Evolutionary conservation across 75 land plant species (phyloP), one percentile per base, ranked within the genome.

Genomic region (Picea glauca): DNA sequence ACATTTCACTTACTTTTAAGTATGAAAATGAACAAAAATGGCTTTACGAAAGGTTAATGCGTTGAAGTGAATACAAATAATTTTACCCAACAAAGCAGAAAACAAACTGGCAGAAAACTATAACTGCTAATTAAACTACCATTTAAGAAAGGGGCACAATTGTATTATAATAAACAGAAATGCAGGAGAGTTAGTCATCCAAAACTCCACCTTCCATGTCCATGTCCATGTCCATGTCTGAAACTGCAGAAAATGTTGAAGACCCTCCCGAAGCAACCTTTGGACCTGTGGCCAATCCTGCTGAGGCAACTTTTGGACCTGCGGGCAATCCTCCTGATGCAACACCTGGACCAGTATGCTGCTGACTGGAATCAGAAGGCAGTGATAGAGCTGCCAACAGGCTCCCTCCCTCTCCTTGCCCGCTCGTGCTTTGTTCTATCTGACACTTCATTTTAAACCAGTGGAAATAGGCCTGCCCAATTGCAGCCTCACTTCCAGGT

Each of bases 221-320:
- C 73, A 70, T 70, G 40, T 94, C 95, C 88, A 92, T 89, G 38
- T 94, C 98, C 90, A 94, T 89, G 78, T 92, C 98, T 23, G 91
- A 89, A 67, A 73, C 85, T 40, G 76, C 60, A 33, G 83, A 80
- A 67, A 87, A 80, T 77, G 50, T 8, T 33, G 56, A 64, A 64
- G 50, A 64, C 58, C 33, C 43, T 54, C 57, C 78, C 58, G 50
- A 54, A 1, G n/a, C 58, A 61, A 74, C 40, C 38, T 20, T 33
- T 72, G 50, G 18, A 21, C 75, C 17, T 56, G 67, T 58, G 18
- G 17, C 5, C 30, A 77, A 61, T 57, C 70, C 11, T 56, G 40
- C 83, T 57, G 9, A n/a, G 13, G n/a, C 73, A 43, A 20, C 73
- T 38, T n/a, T 70, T n/a, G 54, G n/a, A 70, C 43, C 73, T n/a